Evolutionary conservation across 371 early-diverging fungal species (phyloP), one percentile per base, ranked within the genome.

Genomic region (Dichotomocladium elegans): DNA sequence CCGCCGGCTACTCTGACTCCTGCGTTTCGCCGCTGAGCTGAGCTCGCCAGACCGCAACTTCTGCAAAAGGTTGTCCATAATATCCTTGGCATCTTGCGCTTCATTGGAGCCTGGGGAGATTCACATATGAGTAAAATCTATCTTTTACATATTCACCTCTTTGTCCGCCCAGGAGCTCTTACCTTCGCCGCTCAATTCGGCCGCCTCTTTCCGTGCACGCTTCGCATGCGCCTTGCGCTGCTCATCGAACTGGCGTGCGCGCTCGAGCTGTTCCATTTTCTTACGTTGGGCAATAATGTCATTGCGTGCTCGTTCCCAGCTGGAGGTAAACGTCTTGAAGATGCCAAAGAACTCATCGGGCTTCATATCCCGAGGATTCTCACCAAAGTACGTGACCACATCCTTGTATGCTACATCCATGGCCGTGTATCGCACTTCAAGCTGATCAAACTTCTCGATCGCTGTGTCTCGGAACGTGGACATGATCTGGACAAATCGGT

Each of bases 331-430:
- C 4, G 88, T 88, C 61, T 89, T 88, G 75, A 90, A 92, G 26
- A 92, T 81, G 14, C 86, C 85, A 78, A 92, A 91, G 76, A 91
- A 94, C 58, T 93, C 94, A 57, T 96, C 95, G 0, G 91, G 91
- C 42, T 89, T 88, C 72, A 84, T 89, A 15, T 78, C 68, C 4
- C 64, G 65, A 17, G 92, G 75, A 44, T 94, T 90, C 63, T 96
- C 96, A 24, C 95, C 94, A 63, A 81, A 92, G 45, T 84, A 85
- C 4, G 75, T 70, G 19, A 92, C 85, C 2, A 86, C 78, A 42
- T 87, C 83, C 51, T 82, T 78, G 53, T 88, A 89, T 1, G 81
- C 61, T 9, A 79, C 66, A 51, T 89, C 89, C 84, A 87, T 80
- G 1, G 76, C 66, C 5, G 70, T 60, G 49, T 80, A 80, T 19